Percentiles rank a stretch among this genome's conserved stretches.
phyloP scores from a whole-genome alignment of 129 eudicot genomes.

The Dittrichia graveolens region DNA sequence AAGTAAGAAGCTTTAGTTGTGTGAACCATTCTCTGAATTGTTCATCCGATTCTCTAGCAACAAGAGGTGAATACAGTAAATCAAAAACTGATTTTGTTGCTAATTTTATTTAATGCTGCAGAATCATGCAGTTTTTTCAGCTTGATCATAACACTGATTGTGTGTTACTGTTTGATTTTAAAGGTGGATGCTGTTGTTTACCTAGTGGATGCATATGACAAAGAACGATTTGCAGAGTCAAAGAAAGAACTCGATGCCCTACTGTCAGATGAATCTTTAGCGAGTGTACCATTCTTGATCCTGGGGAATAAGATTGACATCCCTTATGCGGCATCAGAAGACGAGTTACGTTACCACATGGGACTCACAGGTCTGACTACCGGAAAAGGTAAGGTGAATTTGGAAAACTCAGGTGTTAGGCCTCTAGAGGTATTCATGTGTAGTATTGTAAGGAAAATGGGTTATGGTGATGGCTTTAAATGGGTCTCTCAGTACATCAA shows the following conservation, averaged over 20 bases:
- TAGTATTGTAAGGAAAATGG: conserved; percentile 93
- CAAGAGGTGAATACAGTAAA: neutral
- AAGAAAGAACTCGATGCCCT: conserved; percentile 93
- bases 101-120: neutral
- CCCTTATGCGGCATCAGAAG: conserved; percentile 91
- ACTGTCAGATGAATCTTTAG: conserved; percentile 81
- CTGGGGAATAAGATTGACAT: conserved; percentile 93
- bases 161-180: neutral
- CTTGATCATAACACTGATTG: neutral
- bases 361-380: conserved; percentile 75
- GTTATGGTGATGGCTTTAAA: conserved; percentile 97
- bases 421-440: conserved; percentile 98
- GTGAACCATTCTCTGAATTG: neutral
- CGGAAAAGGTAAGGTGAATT: conserved; percentile 86
- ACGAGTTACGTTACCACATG: conserved; percentile 66
- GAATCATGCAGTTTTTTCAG: neutral
- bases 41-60: neutral
- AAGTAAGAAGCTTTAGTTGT: neutral
- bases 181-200: conserved; percentile 97
- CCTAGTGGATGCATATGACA: conserved; percentile 91
- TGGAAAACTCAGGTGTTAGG: conserved; percentile 79
- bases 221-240: conserved; percentile 87
- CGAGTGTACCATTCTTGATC: conserved; percentile 80
- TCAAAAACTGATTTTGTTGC: neutral
- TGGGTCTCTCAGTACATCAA: conserved; percentile 96